Conservation (phyloP, 108 stramenopile species). For the Nitzschia putrida region DNA sequence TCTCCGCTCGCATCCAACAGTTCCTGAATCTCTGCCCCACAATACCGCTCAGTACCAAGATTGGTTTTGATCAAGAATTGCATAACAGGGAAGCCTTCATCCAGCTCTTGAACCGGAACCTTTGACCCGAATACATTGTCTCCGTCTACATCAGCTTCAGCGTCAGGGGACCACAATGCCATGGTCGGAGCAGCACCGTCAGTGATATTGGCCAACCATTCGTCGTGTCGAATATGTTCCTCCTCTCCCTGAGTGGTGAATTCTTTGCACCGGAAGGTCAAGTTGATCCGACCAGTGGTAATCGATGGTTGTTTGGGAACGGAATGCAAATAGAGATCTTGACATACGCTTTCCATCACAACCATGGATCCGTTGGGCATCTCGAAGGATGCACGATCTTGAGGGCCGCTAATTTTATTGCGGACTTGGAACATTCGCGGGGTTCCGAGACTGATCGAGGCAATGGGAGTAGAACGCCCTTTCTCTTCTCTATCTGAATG, state of each 20-base stretch:
- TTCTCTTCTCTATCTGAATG: slow-evolving; percentile 77
- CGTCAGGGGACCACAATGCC: slow-evolving; percentile 13
- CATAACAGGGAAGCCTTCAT: slow-evolving; percentile 1
- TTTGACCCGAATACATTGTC: slow-evolving; percentile 44
- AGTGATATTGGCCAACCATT: slow-evolving; percentile 47
- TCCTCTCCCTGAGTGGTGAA: slow-evolving; percentile 54
- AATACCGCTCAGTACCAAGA: slow-evolving; percentile 65
- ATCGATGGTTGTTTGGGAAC: slow-evolving; percentile 54
- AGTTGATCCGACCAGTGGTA: slow-evolving; percentile 62
- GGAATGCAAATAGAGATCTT: slow-evolving; percentile 56
- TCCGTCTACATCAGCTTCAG: background rate
- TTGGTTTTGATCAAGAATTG: slow-evolving; percentile 57
- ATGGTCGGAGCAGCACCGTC: slow-evolving; percentile 19
- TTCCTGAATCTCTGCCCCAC: slow-evolving; percentile 57
- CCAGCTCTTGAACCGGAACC: slow-evolving; percentile 17
- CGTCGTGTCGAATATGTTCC: slow-evolving; percentile 56
- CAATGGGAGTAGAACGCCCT: slow-evolving; percentile 66
- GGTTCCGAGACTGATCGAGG: slow-evolving; percentile 59
- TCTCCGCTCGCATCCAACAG: slow-evolving; percentile 23
- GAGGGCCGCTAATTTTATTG: slow-evolving; percentile 51
- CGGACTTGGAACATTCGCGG: slow-evolving; percentile 57
- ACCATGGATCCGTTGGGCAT: slow-evolving; percentile 51
- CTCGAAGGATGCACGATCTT: slow-evolving; percentile 46
- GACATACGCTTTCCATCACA: slow-evolving; percentile 71
- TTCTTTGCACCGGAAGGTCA: slow-evolving; percentile 70